Evolutionary conservation across 208 protist genomes (phyloP).

Genomic region (Polymyxa betae): DNA sequence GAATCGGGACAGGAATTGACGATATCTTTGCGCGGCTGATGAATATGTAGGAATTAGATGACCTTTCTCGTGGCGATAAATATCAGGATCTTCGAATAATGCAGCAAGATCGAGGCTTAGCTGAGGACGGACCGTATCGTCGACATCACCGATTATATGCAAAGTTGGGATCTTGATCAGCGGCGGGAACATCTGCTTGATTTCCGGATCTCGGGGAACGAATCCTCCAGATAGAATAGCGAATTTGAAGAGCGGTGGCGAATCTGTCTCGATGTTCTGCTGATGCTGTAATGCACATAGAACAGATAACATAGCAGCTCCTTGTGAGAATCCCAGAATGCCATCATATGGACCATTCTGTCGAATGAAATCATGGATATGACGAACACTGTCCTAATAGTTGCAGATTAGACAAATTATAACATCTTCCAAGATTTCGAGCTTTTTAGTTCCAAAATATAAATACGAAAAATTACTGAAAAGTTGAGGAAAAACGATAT

Average conservation of each 20-base stretch:
- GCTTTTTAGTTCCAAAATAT: no score
- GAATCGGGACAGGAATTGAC: not conserved
- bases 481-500: not conserved
- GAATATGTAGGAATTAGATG: not conserved
- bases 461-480: not conserved
- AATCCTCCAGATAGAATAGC: conserved; percentile 20
- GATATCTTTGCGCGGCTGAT: not conserved
- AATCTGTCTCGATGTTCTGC: not conserved
- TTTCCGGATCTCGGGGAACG: not conserved
- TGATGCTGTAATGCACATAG: not conserved
- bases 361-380: not conserved
- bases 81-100: not conserved
- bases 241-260: not conserved
- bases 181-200: not conserved
- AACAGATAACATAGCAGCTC: not conserved
- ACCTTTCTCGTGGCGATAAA: not conserved
- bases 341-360: not conserved
- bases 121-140: not conserved
- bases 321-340: conserved; percentile 29
- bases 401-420: not conserved
- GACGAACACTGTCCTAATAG: not conserved
- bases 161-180: conserved; percentile 23
- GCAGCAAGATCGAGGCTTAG: not conserved
- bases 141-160: conserved; percentile 7
- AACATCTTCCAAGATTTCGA: no score